Base-by-base conservation (phyloP, 768 basidiomycete genomes). In the Suillus decipiens region DNA sequence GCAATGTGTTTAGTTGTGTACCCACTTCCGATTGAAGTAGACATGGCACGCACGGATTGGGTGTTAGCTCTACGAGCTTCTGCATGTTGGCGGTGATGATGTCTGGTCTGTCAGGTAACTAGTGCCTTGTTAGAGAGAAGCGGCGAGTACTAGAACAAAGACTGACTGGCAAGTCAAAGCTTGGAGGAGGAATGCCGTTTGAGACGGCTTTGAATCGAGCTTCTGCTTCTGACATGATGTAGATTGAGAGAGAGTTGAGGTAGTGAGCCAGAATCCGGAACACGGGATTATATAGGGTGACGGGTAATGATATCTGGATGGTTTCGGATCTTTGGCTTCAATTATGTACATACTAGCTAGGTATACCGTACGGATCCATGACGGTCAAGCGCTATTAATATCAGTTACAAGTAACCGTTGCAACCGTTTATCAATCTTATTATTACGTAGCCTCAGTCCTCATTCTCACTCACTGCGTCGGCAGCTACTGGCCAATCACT, bases 21-120 rank as follows among this genome's bases (percentile, higher is more conserved):
- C 64, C 50, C 31, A 24, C 4, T 39, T 57, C 34, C 37, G 1
- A 33, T 12, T 7, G 10, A 47, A 14, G 11, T 17, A 14, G 12
- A 31, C 6, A 4, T 47, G 3, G 14, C 37, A 71, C 78, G 61
- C 68, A 81, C 84, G 80, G 74, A 59, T 82, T 66, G 19, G 76
- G 69, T 0, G 79, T 70, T 55, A 77, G 73, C 55, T 73, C 76
- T 15, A 73, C 63, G 3, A 84, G 69, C 62, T 78, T 76, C 60
- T 79, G 66, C 41, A 82, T 61, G 66, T 85, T 86, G 36, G 73
- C 73, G 0, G 85, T 86, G 61, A 86, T 79, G 63, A 75, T 76
- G 22, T 85, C 85, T 1, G 82, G 76, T 31, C 67, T 77, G 57
- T 84, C 80, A 41, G 84, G 84, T 39, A 78, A 74, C 84, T 86